Evolutionary conservation across 2,329 filamentous ascomycete genomes (phyloP), one percentile per base, ranked within the genome.

Genomic region (Zopfia rhizophila): DNA sequence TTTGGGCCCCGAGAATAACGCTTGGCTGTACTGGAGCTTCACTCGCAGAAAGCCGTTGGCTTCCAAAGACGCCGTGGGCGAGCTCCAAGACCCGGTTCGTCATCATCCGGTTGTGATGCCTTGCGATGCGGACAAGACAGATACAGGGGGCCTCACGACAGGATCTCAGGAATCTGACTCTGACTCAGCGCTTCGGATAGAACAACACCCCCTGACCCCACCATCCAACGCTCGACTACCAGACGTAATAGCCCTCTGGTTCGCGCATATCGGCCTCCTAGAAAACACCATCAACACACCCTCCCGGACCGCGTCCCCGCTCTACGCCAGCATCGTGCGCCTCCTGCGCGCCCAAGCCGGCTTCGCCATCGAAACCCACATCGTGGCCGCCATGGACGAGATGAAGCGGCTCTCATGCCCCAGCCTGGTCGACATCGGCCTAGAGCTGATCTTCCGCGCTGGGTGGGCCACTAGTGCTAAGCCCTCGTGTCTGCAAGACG

Each of bases 341-440:
- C 57, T 75, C 17, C 53, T 78, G 7, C 69, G 75, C 7, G 66
- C 72, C 8, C 69, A 77, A 43, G 61, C 61, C 31, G 73, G 73
- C 4, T 76, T 77, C 31, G 58, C 51, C 6, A 51, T 58, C n/a
- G 70, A 74, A 45, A 60, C 62, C 1, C 49, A 59, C 13, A 60
- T 65, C 3, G 70, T 74, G 3, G 67, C 66, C 2, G 73, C 72
- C n/a, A 75, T 75, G 69, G 68, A 72, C 31, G 73, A 74, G 51
- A 62, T 72, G 8, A 45, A 58, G 40, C 48, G 66, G 49, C 23
- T 58, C 40, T 25, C 59, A 51, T 43, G 53, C 40, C 21, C 60
- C 18, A 68, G 70, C n/a, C 60, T 73, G 31, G 51, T 67, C 7
- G 67, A 68, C 18, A 49, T 73, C 6, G 70, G 70, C 3, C 27